These are phyloP conservation scores for Aureobasidium vineae DNA, from an alignment of 2,329 filamentous ascomycete species.

Conservation along the genomic window DNA sequence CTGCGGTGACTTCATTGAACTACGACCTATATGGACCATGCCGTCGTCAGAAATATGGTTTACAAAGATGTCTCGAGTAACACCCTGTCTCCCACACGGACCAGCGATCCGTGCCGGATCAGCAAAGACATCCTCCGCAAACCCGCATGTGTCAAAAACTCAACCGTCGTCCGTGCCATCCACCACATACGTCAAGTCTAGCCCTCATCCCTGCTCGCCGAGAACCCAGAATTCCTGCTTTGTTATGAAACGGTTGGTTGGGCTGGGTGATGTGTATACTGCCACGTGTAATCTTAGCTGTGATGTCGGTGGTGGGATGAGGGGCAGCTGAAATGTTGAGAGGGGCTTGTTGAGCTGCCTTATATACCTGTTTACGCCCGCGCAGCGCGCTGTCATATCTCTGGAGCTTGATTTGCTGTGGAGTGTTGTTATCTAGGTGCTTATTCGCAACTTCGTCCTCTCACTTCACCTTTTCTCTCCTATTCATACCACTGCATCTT, in stretches of 20 bases:
- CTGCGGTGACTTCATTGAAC: no score
- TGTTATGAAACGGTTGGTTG: neutral
- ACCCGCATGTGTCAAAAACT: neutral
- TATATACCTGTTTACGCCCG: slow-evolving; percentile 3
- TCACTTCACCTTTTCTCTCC: neutral
- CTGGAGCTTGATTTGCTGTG: neutral
- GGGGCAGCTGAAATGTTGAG: slow-evolving; percentile 4
- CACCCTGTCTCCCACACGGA: neutral
- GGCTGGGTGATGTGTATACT: neutral
- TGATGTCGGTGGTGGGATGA: neutral
- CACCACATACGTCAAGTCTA: slow-evolving; percentile 9
- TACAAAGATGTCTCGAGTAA: neutral
- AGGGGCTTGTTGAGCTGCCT: slow-evolving; percentile 3
- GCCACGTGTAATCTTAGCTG: neutral
- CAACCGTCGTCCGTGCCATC: neutral
- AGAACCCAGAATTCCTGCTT: neutral
- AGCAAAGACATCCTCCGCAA: neutral
- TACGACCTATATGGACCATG: neutral
- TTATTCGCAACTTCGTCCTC: neutral
- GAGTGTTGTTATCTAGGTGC: neutral
- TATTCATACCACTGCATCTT: neutral
- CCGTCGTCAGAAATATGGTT: neutral
- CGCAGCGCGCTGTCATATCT: neutral
- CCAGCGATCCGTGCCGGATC: neutral
- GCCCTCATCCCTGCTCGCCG: neutral